Base-by-base conservation (phyloP, 2,329 filamentous ascomycete genomes). In the Pseudocercospora crystallina region DNA sequence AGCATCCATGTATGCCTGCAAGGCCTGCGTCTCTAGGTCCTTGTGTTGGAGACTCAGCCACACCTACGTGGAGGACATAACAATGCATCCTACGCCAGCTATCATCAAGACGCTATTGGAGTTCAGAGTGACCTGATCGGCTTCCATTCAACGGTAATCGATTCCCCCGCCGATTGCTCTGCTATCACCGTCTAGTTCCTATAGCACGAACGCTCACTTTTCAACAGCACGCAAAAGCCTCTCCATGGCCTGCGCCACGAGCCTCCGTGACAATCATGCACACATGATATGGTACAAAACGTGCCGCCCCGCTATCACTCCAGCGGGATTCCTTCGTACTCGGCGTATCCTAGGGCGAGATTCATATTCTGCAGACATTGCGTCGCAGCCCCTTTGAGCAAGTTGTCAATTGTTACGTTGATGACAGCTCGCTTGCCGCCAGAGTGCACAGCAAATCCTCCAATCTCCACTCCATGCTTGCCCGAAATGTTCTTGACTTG, bases 281-380 rank as follows among this genome's bases (percentile, higher is more conserved):
- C 7, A 31, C 38, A 41, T 29, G 17, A 10, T 14, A 31, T 35
- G 30, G n/a, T 10, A 35, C n/a, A 20, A 4, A 20, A n/a, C 15
- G 20, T 20, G 14, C 11, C 3, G 14, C 13, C 5, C 12, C 32
- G 12, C 8, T 26, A 15, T 47, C 41, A 79, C 51, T 80, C 72
- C 52, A 81, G 65, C 31, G 89, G 89, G 60, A 95, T 95, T 35
- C 90, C 90, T 68, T 95, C 87, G 66, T 90, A 95, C 74, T 95
- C 90, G 39, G 82, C 84, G 67, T 92, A 95, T 39, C 90, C 90
- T 9, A 95, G 80, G n/a, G 89, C 86, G 51, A 95, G 77, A 72
- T 95, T 95, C 89, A 95, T 94, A 73, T 95, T 95, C 78, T 95
- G 91, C 70, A 96, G 74, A 75, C 90, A 96, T 71, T 96, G 91